Conservation (phyloP, 805 yeast species). For the Candida loeiensis region DNA sequence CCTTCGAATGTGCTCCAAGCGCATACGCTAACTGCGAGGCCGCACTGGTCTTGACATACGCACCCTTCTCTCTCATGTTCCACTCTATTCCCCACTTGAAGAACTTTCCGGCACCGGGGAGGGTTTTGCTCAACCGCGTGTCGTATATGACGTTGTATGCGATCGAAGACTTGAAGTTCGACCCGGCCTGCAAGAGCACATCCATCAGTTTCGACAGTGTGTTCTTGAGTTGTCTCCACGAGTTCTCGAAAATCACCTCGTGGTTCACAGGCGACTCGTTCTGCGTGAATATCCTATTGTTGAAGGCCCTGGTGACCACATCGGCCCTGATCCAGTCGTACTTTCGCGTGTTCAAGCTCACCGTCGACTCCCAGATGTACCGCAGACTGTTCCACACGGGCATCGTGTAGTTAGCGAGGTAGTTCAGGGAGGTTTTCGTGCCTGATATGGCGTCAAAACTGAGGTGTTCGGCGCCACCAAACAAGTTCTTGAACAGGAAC, state of each 20-base stretch:
- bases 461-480: conserved; percentile 55
- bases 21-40: conserved; percentile 36
- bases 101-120: conserved; percentile 43
- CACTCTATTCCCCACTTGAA: conserved; percentile 36
- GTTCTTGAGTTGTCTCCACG: conserved; percentile 36
- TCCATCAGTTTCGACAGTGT: conserved; percentile 26
- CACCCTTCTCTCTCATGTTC: conserved; percentile 21
- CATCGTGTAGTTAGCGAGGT: conserved; percentile 44
- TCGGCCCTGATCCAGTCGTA: conserved; percentile 50
- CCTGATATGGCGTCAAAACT: conserved; percentile 52
- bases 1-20: conserved; percentile 4
- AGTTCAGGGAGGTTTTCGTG: conserved; percentile 48
- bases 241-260: conserved; percentile 46
- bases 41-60: conserved; percentile 39
- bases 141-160: conserved; percentile 41
- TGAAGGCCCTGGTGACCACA: conserved; percentile 41
- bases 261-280: conserved; percentile 38
- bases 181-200: conserved; percentile 41
- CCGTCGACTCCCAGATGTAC: conserved; percentile 36
- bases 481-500: conserved; percentile 54
- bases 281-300: conserved; percentile 39
- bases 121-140: conserved; percentile 39
- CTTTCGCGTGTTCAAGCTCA: conserved; percentile 41
- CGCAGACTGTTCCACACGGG: conserved; percentile 44
- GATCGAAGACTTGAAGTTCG: conserved; percentile 43